Percentiles rank a stretch among this genome's conserved stretches.
phyloP scores from a whole-genome alignment of 345 rosid genomes.

The rapeseed (Brassica napus) region DNA sequence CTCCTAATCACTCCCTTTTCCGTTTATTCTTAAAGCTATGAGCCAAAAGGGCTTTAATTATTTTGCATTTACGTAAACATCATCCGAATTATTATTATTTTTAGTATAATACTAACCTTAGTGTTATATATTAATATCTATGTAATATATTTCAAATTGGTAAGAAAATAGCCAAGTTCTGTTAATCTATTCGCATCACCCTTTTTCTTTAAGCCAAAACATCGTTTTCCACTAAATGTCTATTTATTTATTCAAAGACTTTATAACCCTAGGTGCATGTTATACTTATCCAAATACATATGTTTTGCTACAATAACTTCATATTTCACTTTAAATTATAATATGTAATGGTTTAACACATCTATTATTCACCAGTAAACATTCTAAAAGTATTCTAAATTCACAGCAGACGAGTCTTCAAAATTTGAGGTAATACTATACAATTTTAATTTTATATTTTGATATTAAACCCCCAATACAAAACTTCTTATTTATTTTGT shows the following conservation, averaged over 20 bases:
- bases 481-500: neutral
- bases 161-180: constrained; percentile 24
- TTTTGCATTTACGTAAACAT: constrained; percentile 26
- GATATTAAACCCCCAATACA: neutral
- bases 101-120: constrained; percentile 13
- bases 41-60: constrained; percentile 8
- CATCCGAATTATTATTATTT: neutral
- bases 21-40: constrained; percentile 13
- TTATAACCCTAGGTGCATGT: constrained; percentile 18
- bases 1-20: constrained; percentile 18
- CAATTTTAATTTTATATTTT: neutral
- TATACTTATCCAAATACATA: constrained; percentile 29
- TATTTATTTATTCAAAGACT: constrained; percentile 13
- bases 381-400: neutral
- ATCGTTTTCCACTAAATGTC: constrained; percentile 35
- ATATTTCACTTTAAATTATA: neutral
- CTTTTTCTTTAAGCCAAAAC: constrained; percentile 30
- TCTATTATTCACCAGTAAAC: neutral
- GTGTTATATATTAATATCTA: neutral
- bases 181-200: constrained; percentile 31
- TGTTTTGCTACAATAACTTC: neutral
- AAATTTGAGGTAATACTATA: neutral
- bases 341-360: neutral
- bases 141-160: neutral
- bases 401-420: neutral